A percentile compares a stretch with the other conserved stretches of the same genome.
Evolutionary conservation across 768 basidiomycete species (phyloP).

Genomic region (Hydnum rufescens): DNA sequence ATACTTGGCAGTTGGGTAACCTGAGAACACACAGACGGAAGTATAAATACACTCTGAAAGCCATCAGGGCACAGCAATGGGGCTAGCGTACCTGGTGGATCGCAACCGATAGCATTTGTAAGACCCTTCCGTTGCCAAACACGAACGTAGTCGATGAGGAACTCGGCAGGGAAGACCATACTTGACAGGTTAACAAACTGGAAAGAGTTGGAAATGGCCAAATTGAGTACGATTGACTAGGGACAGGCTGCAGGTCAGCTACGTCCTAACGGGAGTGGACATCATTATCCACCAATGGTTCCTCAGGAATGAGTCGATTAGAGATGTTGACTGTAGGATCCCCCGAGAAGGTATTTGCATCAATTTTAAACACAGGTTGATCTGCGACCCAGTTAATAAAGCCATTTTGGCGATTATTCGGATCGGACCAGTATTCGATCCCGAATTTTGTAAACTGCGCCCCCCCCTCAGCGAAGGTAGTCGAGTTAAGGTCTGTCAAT

Average conservation of each 20-base stretch:
- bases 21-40: slow-evolving; percentile 7
- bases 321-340: slow-evolving; percentile 16
- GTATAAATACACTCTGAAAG: neutral
- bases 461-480: neutral
- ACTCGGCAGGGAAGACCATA: slow-evolving; percentile 47
- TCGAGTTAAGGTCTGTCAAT: neutral
- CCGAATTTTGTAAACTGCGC: slow-evolving; percentile 16
- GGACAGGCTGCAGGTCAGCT: neutral
- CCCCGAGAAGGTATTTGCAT: slow-evolving; percentile 15
- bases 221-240: slow-evolving; percentile 10
- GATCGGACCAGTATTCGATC: slow-evolving; percentile 22
- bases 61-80: too few relatives aligned
- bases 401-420: slow-evolving; percentile 14
- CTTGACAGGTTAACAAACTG: slow-evolving; percentile 35
- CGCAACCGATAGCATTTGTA: slow-evolving; percentile 39
- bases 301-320: slow-evolving; percentile 19
- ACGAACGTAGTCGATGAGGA: slow-evolving; percentile 61
- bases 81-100: slow-evolving; percentile 22
- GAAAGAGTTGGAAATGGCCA: slow-evolving; percentile 29
- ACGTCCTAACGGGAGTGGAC: neutral
- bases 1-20: slow-evolving; percentile 47
- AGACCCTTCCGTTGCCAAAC: slow-evolving; percentile 53
- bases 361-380: slow-evolving; percentile 16
- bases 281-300: slow-evolving; percentile 17
- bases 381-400: slow-evolving; percentile 19